Conservation (phyloP, 2,329 filamentous ascomycete species). For the Aotearoamyces nothofagi region DNA sequence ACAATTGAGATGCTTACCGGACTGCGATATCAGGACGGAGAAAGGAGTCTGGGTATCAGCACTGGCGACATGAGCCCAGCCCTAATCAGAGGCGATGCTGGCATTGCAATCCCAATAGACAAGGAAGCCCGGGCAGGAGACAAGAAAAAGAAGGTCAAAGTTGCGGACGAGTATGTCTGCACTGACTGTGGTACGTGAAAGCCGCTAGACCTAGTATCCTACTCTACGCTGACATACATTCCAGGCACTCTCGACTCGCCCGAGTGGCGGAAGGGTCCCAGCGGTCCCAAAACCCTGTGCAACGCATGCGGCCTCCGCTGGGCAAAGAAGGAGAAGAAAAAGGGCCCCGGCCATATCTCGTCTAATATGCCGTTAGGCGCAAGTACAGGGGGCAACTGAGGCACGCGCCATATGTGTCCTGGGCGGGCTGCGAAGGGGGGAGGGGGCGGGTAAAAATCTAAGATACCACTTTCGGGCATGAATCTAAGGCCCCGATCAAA, state of each 20-base stretch:
- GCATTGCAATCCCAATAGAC: conserved; percentile 71
- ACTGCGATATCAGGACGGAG: conserved; percentile 73
- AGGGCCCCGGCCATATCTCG: too few relatives aligned
- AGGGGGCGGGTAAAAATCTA: too few relatives aligned
- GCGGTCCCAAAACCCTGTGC: conserved; percentile 84
- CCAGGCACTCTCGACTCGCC: conserved; percentile 73
- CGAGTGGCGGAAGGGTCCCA: conserved; percentile 91
- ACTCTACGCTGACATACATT: conserved; percentile 2
- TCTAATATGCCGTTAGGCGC: too few relatives aligned
- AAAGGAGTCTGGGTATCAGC: conserved; percentile 75
- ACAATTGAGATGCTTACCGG: conserved; percentile 91
- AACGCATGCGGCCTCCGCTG: conserved; percentile 77
- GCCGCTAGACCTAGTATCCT: not conserved
- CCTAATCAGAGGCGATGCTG: conserved; percentile 71
- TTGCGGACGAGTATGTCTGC: conserved; percentile 80
- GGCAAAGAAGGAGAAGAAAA: conserved; percentile 75
- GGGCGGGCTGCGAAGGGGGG: too few relatives aligned
- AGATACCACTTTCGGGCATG: too few relatives aligned
- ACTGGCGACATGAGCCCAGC: conserved; percentile 71
- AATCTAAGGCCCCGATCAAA: too few relatives aligned
- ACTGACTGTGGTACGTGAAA: conserved; percentile 70
- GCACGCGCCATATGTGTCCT: too few relatives aligned
- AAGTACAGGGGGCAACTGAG: too few relatives aligned
- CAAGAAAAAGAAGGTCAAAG: conserved; percentile 81
- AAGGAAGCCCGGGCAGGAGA: conserved; percentile 57